Evolutionary conservation across 768 basidiomycete species (phyloP), one percentile per base, ranked within the genome.

Genomic region (Leccinum subgranulosum): DNA sequence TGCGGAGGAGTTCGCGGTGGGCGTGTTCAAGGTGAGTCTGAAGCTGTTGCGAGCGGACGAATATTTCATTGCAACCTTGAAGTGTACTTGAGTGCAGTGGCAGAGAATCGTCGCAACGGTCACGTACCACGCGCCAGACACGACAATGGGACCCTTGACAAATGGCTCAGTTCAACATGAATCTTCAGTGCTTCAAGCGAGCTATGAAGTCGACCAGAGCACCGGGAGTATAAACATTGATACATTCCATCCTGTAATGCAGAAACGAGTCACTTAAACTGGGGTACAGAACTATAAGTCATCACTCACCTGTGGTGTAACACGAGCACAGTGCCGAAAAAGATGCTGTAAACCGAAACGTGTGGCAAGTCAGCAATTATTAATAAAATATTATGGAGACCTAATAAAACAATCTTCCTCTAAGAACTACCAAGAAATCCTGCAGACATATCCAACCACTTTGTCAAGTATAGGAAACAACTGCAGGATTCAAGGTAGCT

Each of bases 151-250:
- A 72, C 55, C 27, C 71, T 63, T 17, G 71, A 72, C 28, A 72
- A 8, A 41, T 72, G 71, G 27, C 71, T 72, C 19, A 74, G 64
- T 21, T 74, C 66, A 1, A 74, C 54, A 33, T 72, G 71, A 2
- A 52, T 58, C 43, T 62, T 69, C 33, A 72, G 17, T n/a, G 58
- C 63, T 3, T 25, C 29, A 19, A 33, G 39, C 3, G 72, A 63
- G 19, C 10, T 34, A 29, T 72, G 71, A 19, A 60, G 6, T 27
- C 70, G 64, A 9, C 72, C 71, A 46, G 71, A 58, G 21, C 71
- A 72, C 21, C 70, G 67, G 21, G 65, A 58, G 46, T 64, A 64
- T 2, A 28, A 60, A 49, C 71, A 72, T 1, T 58, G 58, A 49
- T 69, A 74, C 23, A 47, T 19, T 43, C 69, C 70, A 49, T 69